These are phyloP conservation scores for Populus tomentosa DNA, from an alignment of 441 rosid genomes.

Conservation along the genomic window DNA sequence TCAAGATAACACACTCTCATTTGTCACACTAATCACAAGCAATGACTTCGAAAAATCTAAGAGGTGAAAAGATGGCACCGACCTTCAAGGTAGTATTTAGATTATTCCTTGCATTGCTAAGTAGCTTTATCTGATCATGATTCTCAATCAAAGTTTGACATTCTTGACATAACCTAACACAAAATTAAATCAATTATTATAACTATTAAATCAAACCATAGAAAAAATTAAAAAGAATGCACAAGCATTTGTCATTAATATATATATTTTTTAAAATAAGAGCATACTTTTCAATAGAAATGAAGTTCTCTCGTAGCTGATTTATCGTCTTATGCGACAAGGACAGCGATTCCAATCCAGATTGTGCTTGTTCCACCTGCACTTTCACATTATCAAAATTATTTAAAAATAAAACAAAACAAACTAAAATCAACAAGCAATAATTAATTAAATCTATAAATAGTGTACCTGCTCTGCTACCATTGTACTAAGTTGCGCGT, in stretches of 20 bases:
- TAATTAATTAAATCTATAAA: not conserved
- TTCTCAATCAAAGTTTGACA: conserved; percentile 96
- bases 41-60: not conserved
- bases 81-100: conserved; percentile 92
- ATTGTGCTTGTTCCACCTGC: conserved; percentile 92
- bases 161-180: conserved; percentile 81
- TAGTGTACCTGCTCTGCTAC: conserved; percentile 85
- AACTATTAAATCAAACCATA: not conserved
- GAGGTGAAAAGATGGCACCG: conserved; percentile 2
- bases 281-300: conserved; percentile 73
- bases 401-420: not conserved
- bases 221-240: not conserved
- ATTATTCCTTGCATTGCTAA: conserved; percentile 94
- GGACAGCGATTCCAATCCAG: conserved; percentile 74
- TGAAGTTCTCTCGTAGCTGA: conserved; percentile 76
- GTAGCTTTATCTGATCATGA: conserved; percentile 97
- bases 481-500: conserved; percentile 98
- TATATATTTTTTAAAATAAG: conserved; percentile 6
- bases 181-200: conserved; percentile 11
- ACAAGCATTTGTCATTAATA: not conserved
- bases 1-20: not conserved
- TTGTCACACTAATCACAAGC: not conserved
- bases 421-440: not conserved
- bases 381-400: not conserved
- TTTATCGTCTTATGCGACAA: conserved; percentile 70